Evolutionary conservation across 73 alveolate genomes (phyloP).

Genomic region (Paramecium primaurelia): DNA sequence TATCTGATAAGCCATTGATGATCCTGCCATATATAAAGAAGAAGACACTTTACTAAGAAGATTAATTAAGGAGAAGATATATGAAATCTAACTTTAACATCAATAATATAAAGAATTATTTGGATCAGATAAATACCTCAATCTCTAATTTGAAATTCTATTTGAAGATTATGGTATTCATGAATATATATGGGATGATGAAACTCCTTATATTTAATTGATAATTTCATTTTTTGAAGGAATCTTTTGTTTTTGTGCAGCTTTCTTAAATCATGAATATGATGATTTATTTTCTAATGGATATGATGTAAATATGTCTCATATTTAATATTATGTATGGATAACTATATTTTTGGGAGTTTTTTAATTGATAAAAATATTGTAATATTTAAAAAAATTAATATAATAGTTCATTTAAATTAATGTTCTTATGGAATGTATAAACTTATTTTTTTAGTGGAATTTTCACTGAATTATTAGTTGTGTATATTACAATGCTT

Average conservation of each 20-base stretch:
- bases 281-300: background rate
- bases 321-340: background rate
- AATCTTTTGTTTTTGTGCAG: background rate
- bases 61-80: background rate
- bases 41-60: slow-evolving; percentile 17
- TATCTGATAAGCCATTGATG: background rate
- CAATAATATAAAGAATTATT: slow-evolving; percentile 2
- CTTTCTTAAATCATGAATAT: background rate
- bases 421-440: slow-evolving; percentile 1
- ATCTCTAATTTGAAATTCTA: slow-evolving; percentile 16
- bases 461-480: background rate
- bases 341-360: slow-evolving; percentile 24
- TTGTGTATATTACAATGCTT: background rate
- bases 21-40: background rate
- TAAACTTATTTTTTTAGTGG: slow-evolving; percentile 27
- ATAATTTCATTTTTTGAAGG: slow-evolving; percentile 20
- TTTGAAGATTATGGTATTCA: slow-evolving; percentile 35
- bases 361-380: background rate
- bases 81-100: background rate
- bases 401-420: background rate
- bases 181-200: slow-evolving; percentile 42
- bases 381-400: background rate
- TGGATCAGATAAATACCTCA: background rate
- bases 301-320: background rate
- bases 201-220: slow-evolving; percentile 20